phyloP scores from a whole-genome alignment of 495 filamentous ascomycete species.

The Sabuloglossum arenarium region DNA sequence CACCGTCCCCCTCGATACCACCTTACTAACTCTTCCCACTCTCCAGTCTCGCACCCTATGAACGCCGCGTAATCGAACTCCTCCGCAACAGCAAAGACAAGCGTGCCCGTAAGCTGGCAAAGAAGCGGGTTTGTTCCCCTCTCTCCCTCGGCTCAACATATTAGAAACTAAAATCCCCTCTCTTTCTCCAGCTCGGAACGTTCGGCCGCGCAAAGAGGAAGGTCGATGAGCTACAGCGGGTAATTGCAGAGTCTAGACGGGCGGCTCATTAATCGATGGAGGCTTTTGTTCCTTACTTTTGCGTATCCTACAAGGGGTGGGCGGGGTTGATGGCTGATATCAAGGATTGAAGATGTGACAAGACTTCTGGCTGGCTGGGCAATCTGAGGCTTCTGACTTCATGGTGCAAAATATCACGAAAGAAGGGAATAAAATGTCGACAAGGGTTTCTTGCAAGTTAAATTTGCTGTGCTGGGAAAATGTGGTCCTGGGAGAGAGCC shows the following conservation, averaged over 20 bases:
- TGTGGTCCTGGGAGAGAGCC: not conserved
- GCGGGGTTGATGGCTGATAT: not conserved
- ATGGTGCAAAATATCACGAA: not conserved
- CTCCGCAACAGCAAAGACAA: slow-evolving; percentile 98
- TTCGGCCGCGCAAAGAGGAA: slow-evolving; percentile 95
- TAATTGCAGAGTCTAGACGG: slow-evolving; percentile 90
- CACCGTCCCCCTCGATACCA: not conserved
- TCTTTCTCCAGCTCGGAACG: slow-evolving; percentile 54
- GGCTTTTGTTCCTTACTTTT: not conserved
- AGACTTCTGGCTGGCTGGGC: not conserved
- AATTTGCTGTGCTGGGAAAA: not conserved
- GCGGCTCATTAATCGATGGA: slow-evolving; percentile 46
- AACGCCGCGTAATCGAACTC: slow-evolving; percentile 95
- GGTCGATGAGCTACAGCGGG: slow-evolving; percentile 92
- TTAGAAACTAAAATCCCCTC: not conserved
- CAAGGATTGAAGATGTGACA: not conserved
- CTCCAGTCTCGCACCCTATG: slow-evolving; percentile 76
- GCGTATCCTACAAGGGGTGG: too few relatives aligned
- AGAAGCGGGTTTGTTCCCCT: slow-evolving; percentile 64
- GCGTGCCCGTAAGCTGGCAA: slow-evolving; percentile 94
- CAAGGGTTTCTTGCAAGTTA: not conserved
- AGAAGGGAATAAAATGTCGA: not conserved
- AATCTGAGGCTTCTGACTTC: not conserved
- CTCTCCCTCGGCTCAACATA: not conserved
- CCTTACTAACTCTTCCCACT: not conserved